Evolutionary conservation across 306 rosid species (phyloP).

Genomic region (Quillaja saponaria): DNA sequence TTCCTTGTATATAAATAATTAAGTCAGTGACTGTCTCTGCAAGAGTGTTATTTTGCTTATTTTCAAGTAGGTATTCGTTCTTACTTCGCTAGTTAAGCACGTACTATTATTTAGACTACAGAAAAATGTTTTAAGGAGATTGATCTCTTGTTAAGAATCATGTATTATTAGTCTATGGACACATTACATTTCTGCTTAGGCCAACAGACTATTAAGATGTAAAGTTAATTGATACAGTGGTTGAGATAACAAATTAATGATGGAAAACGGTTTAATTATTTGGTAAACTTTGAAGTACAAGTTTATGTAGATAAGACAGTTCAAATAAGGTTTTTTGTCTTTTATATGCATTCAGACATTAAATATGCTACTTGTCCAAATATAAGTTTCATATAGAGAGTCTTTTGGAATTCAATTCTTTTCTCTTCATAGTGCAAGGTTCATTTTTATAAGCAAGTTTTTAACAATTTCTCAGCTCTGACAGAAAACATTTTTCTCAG

Average conservation of each 20-base stretch:
- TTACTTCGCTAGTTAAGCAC: background rate
- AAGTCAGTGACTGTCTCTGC: background rate
- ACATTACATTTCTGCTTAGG: background rate
- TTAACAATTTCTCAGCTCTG: too few relatives aligned
- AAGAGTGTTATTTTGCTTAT: background rate
- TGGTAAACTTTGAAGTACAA: background rate
- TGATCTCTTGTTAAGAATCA: background rate
- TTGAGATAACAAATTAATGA: background rate
- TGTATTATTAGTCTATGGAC: background rate
- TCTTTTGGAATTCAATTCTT: background rate
- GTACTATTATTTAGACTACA: background rate
- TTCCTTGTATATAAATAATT: background rate
- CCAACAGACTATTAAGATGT: background rate
- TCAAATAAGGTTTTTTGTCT: too few relatives aligned
- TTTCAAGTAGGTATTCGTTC: background rate
- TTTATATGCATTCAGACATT: too few relatives aligned
- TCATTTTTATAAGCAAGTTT: constrained; percentile 7
- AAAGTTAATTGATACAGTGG: background rate
- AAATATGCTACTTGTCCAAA: background rate
- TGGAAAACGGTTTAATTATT: background rate
- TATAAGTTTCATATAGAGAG: background rate
- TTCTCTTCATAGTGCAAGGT: background rate
- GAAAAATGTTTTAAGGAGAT: background rate
- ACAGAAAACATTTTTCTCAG: background rate
- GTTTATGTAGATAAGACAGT: background rate